These are phyloP conservation scores for Clavulina sp. DNA, from an alignment of 768 basidiomycete species.

Conservation along the genomic window DNA sequence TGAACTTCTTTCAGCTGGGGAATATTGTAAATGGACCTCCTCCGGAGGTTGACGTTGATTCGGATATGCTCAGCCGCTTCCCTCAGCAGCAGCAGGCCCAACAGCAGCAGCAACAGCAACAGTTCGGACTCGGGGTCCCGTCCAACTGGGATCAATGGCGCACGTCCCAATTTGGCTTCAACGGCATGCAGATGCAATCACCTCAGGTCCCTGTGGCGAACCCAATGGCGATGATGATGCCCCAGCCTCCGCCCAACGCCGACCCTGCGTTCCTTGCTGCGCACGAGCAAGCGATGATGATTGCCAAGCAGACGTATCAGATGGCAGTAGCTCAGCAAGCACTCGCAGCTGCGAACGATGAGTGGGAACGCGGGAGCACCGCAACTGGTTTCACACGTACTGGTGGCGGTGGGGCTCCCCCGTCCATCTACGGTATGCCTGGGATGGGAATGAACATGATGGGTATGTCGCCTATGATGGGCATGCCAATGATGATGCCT, in stretches of 20 bases:
- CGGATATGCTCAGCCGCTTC: constrained; percentile 9
- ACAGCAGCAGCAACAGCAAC: neutral
- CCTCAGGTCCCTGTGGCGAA: constrained; percentile 1
- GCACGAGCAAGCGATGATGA: constrained; percentile 76
- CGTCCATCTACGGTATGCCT: constrained; percentile 24
- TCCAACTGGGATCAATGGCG: no score
- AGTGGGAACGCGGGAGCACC: constrained; percentile 71
- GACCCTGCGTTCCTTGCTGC: constrained; percentile 50
- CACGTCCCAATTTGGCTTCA: constrained; percentile 21
- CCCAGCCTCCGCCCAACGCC: constrained; percentile 10
- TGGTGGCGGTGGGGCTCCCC: constrained; percentile 18
- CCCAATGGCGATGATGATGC: constrained; percentile 8
- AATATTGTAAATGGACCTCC: constrained; percentile 69
- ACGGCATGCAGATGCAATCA: constrained; percentile 6
- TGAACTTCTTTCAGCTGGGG: constrained; percentile 39
- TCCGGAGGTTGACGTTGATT: constrained; percentile 32
- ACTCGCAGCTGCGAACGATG: constrained; percentile 72
- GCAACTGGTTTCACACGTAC: constrained; percentile 24
- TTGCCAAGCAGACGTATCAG: constrained; percentile 79
- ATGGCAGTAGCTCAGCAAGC: constrained; percentile 83
- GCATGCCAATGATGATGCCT: constrained; percentile 8
- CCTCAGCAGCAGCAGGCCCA: neutral
- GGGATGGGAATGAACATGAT: constrained; percentile 19
- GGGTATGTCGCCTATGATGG: constrained; percentile 14
- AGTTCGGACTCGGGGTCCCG: constrained; percentile 12